Evolutionary conservation across 495 filamentous ascomycete species (phyloP).

Genomic region (Penicillium waksmanii): DNA sequence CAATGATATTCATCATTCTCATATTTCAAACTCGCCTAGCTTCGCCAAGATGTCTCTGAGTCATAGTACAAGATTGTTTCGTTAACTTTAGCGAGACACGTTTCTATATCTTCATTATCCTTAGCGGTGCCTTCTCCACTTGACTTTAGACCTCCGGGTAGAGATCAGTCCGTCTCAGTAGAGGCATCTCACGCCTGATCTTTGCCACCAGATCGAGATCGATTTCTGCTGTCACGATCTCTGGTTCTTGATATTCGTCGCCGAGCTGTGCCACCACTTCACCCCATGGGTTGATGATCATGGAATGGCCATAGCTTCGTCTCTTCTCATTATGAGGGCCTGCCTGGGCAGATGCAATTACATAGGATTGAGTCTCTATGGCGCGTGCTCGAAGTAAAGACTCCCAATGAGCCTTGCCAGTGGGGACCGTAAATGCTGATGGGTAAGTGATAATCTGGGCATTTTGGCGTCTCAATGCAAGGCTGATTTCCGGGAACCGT

Average conservation of each 20-base stretch:
- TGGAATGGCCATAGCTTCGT: conserved; percentile 83
- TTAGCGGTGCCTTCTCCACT: neutral
- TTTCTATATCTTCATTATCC: conserved; percentile 3
- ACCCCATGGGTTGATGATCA: conserved; percentile 91
- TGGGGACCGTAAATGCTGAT: conserved; percentile 87
- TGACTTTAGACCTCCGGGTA: conserved; percentile 51
- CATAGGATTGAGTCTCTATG: conserved; percentile 87
- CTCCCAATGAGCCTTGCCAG: conserved; percentile 86
- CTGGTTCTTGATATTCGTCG: conserved; percentile 53
- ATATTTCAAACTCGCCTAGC: conserved; percentile 10
- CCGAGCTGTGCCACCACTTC: conserved; percentile 66
- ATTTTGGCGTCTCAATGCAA: conserved; percentile 65
- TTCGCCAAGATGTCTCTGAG: neutral
- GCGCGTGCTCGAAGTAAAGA: conserved; percentile 76
- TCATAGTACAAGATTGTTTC: too few species aligned
- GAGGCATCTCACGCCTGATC: conserved; percentile 64
- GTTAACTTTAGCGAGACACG: too few species aligned
- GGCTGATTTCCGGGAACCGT: conserved; percentile 78
- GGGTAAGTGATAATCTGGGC: conserved; percentile 86
- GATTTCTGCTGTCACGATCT: conserved; percentile 55
- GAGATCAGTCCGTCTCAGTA: conserved; percentile 64
- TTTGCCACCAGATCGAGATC: conserved; percentile 54
- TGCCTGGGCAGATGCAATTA: conserved; percentile 86
- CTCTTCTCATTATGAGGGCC: conserved; percentile 79
- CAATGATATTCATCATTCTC: conserved; percentile 23